phyloP scores from a whole-genome alignment of 345 rosid species.

The Corchorus olitorius region DNA sequence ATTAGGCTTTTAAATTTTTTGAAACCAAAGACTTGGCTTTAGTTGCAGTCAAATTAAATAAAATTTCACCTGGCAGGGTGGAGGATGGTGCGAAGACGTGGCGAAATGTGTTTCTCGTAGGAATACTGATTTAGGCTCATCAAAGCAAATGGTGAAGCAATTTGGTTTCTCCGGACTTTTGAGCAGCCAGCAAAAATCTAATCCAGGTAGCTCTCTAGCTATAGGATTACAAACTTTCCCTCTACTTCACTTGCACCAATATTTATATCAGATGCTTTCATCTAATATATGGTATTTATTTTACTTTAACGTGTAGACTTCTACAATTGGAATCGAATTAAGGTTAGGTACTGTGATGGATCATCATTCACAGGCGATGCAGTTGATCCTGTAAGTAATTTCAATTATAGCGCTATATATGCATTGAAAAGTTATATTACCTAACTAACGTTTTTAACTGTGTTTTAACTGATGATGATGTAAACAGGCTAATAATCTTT shows the following conservation, averaged over 20 bases:
- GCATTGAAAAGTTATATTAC: background rate
- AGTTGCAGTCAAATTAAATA: background rate
- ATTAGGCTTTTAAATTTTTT: background rate
- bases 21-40: background rate
- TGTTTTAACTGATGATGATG: background rate
- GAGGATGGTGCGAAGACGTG: constrained; percentile 86
- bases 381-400: constrained; percentile 66
- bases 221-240: background rate
- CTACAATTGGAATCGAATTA: constrained; percentile 85
- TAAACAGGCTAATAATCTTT: constrained; percentile 66
- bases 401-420: background rate
- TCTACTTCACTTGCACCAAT: background rate
- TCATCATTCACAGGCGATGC: constrained; percentile 87
- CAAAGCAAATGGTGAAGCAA: constrained; percentile 59
- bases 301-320: constrained; percentile 49
- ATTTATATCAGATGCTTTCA: background rate
- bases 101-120: constrained; percentile 60
- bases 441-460: background rate
- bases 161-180: constrained; percentile 85
- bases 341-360: constrained; percentile 92
- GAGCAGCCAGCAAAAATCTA: constrained; percentile 53
- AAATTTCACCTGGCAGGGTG: constrained; percentile 55
- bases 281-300: background rate
- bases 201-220: constrained; percentile 56
- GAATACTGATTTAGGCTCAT: constrained; percentile 70